These are phyloP conservation scores for Candida labiduridarum DNA, from an alignment of 1,139 yeast species.

Conservation along the genomic window DNA sequence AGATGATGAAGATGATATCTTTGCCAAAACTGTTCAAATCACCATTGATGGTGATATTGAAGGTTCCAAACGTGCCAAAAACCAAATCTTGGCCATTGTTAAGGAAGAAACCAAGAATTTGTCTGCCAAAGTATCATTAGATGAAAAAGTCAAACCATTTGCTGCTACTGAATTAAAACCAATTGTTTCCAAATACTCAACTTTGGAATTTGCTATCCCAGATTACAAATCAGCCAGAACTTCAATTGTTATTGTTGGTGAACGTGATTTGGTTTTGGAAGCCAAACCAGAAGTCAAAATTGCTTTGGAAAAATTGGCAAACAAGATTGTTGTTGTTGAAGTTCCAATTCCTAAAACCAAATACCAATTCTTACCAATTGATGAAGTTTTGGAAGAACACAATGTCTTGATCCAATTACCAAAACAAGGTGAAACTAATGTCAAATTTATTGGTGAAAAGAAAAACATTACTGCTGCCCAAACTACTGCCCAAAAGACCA, in stretches of 20 bases:
- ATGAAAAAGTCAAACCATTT: conserved; percentile 54
- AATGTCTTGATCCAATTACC: conserved; percentile 70
- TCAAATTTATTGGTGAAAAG: conserved; percentile 67
- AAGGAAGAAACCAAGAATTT: conserved; percentile 69
- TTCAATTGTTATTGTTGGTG: conserved; percentile 57
- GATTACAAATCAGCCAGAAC: conserved; percentile 27
- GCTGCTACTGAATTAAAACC: conserved; percentile 33
- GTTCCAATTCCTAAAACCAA: conserved; percentile 48
- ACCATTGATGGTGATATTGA: conserved; percentile 83
- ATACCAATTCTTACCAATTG: conserved; percentile 50
- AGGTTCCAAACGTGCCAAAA: conserved; percentile 76
- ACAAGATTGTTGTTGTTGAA: conserved; percentile 36
- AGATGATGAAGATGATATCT: conserved; percentile 43
- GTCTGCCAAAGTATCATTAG: conserved; percentile 50
- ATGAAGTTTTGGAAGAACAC: conserved; percentile 49
- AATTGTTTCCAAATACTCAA: conserved; percentile 23
- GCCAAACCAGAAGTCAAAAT: conserved; percentile 51
- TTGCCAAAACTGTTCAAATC: conserved; percentile 60
- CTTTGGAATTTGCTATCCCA: conserved; percentile 38
- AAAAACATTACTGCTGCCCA: conserved; percentile 62
- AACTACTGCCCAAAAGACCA: conserved; percentile 55
- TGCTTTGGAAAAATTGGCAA: conserved; percentile 47
- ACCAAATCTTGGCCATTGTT: conserved; percentile 71
- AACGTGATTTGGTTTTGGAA: conserved; percentile 58
- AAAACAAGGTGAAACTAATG: conserved; percentile 43